Evolutionary conservation across 139 green algal species (phyloP).

Genomic region (Coelastrella sp.): DNA sequence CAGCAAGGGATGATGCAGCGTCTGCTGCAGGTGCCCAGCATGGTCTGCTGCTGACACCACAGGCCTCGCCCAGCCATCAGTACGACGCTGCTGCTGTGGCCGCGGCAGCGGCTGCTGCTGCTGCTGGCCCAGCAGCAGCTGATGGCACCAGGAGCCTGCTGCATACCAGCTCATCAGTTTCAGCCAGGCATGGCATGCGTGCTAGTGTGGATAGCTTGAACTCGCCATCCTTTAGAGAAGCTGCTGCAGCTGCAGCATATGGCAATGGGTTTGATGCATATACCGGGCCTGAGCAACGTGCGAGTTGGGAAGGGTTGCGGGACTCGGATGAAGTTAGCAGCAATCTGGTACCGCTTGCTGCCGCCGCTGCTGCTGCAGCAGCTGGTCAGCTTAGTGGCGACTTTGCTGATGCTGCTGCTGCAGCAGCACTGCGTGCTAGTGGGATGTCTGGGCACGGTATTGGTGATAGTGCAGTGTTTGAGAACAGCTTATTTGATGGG

Average conservation of each 20-base stretch:
- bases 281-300: not conserved
- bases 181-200: not conserved
- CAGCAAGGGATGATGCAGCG: constrained; percentile 1
- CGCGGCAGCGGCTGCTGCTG: not conserved
- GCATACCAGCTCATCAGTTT: not conserved
- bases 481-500: constrained; percentile 29
- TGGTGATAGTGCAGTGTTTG: constrained; percentile 25
- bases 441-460: not conserved
- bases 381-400: not conserved
- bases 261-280: not conserved
- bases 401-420: not conserved
- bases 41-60: not conserved
- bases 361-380: not conserved
- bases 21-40: not conserved
- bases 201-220: constrained; percentile 22
- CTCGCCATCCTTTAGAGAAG: constrained; percentile 24
- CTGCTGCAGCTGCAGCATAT: constrained; percentile 6
- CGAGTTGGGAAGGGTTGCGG: not conserved
- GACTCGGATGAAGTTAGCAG: not conserved
- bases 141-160: not conserved
- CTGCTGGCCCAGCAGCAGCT: not conserved
- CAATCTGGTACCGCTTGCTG: not conserved
- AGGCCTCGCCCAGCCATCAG: not conserved
- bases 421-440: constrained; percentile 1
- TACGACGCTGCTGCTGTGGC: not conserved